These are phyloP conservation scores for Globisporangium spinosum DNA, from an alignment of 352 stramenopile genomes.

Conservation along the genomic window DNA sequence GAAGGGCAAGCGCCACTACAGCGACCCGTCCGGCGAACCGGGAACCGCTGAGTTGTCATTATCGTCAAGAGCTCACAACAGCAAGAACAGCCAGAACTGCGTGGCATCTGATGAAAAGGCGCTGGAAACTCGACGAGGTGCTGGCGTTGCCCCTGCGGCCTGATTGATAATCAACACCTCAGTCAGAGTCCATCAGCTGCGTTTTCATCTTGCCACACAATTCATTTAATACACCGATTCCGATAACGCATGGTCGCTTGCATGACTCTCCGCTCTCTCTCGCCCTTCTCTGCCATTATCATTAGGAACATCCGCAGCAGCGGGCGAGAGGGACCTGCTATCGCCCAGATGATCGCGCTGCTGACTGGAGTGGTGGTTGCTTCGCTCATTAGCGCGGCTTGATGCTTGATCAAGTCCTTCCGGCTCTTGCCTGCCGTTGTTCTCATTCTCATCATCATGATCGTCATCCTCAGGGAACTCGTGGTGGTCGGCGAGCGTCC, in stretches of 20 bases:
- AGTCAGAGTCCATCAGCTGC: neutral
- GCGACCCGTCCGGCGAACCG: neutral
- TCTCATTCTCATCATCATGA: neutral
- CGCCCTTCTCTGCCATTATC: neutral
- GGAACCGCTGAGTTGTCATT: neutral
- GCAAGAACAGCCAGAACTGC: neutral
- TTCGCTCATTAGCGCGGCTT: no score
- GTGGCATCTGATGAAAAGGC: neutral
- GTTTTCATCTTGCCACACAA: neutral
- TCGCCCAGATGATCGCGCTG: neutral
- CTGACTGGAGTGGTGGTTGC: neutral
- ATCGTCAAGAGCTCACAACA: neutral
- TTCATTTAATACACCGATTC: conserved; percentile 17
- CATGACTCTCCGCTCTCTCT: neutral
- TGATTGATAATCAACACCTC: neutral
- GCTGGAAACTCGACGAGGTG: neutral
- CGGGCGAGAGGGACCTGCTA: neutral
- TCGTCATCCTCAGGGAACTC: neutral
- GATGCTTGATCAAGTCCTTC: neutral
- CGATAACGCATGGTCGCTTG: conserved; percentile 13
- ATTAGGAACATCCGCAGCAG: neutral
- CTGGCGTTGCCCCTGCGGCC: neutral
- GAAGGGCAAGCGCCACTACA: conserved; percentile 60
- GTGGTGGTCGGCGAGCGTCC: conserved; percentile 3
- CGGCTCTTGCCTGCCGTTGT: neutral